These are phyloP conservation scores for Suillus discolor DNA, from an alignment of 768 basidiomycete genomes.

Conservation along the genomic window DNA sequence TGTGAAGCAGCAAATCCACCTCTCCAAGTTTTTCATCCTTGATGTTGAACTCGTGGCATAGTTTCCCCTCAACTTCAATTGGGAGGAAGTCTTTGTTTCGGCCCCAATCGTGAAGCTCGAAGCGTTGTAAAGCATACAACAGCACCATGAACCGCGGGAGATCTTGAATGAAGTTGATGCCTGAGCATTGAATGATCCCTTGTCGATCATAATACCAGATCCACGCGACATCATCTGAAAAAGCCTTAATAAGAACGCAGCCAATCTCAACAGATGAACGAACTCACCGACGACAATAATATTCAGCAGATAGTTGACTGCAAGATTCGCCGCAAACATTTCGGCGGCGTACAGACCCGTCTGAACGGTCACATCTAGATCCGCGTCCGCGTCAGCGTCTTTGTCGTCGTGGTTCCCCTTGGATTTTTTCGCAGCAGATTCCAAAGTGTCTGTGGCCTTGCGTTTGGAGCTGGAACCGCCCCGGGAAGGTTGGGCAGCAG, in stretches of 20 bases:
- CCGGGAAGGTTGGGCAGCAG: neutral
- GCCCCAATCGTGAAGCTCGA: neutral
- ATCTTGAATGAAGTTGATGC: neutral
- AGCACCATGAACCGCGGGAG: neutral
- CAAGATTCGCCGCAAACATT: neutral
- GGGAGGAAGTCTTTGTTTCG: neutral
- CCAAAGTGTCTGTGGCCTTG: neutral
- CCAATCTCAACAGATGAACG: neutral
- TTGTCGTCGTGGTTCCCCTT: neutral
- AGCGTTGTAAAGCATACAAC: neutral
- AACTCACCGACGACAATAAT: neutral
- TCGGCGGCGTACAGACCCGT: neutral
- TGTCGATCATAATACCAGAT: conserved; percentile 6
- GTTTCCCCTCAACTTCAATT: neutral
- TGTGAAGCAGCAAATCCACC: neutral
- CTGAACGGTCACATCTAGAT: neutral
- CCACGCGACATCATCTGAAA: conserved; percentile 2
- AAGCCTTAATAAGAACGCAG: neutral
- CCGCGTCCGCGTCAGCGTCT: neutral
- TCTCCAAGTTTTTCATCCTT: neutral
- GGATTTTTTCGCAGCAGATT: neutral
- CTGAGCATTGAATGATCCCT: neutral
- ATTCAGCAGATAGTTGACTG: neutral
- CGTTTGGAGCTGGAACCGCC: neutral
- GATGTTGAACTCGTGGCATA: neutral